A percentile compares a stretch with the other conserved stretches of the same genome.
phyloP scores from a whole-genome alignment of 495 filamentous ascomycete species.

The Neurospora sp. region DNA sequence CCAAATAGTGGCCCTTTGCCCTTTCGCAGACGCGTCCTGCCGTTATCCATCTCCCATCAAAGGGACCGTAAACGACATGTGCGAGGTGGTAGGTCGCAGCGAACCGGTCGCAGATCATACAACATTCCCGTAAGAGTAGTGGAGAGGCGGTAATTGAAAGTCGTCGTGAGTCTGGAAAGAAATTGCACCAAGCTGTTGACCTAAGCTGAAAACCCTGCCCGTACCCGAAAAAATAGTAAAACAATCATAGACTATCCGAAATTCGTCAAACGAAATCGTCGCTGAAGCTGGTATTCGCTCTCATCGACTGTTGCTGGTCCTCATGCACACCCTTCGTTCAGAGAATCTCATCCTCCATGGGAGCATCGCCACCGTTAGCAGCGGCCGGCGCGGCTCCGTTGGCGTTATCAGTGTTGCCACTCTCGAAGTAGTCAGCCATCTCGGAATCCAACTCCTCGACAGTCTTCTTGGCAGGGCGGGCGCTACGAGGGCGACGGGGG shows the following conservation, averaged over 20 bases:
- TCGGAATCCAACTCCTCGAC: constrained; percentile 87
- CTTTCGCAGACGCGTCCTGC: neutral
- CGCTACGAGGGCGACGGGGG: constrained; percentile 35
- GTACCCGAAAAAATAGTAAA: neutral
- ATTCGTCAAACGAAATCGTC: neutral
- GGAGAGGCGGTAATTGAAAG: neutral
- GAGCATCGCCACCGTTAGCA: constrained; percentile 29
- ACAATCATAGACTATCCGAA: neutral
- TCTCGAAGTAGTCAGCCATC: constrained; percentile 81
- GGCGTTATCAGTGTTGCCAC: constrained; percentile 21
- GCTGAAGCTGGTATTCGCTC: neutral
- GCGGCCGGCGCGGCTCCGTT: constrained; percentile 32
- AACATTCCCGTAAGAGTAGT: neutral
- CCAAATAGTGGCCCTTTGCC: neutral
- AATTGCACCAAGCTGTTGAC: neutral
- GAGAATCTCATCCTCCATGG: constrained; percentile 42
- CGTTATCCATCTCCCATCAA: neutral
- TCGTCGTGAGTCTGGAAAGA: neutral
- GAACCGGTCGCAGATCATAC: neutral
- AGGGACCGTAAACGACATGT: neutral
- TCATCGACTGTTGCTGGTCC: neutral
- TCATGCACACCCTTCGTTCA: constrained; percentile 5
- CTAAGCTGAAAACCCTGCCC: neutral
- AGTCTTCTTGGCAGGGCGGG: constrained; percentile 77
- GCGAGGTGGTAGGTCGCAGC: neutral